Base-by-base conservation (phyloP, 2,329 filamentous ascomycete genomes). In the Escovopsis sp. region DNA sequence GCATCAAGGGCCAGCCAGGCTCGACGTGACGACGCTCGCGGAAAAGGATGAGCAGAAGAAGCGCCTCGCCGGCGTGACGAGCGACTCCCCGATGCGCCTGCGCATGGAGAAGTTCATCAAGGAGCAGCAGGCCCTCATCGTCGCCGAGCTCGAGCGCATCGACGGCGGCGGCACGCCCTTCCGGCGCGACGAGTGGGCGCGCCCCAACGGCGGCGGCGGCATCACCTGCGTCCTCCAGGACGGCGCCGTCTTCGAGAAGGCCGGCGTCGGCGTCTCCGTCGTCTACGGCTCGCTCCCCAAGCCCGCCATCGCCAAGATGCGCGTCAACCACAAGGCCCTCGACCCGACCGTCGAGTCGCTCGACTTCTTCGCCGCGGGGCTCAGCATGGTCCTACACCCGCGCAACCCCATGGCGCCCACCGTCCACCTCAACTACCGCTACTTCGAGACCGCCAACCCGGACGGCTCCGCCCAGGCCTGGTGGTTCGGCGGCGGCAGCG, bases 51-150 rank as follows among this genome's bases (percentile, higher is more conserved):
- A 73, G 43, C 68, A 85, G 42, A 70, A 74, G 46, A 94, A 90
- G 60, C 77, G 80, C 42, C 81, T 90, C 55, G 43, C 47, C 25
- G 45, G 46, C 15, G 70, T 96, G 34, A 79, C 68, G 33, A 70
- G 77, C 38, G 66, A 76, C 48, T 94, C 88, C 12, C 87, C 90
- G 2, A 96, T 98, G 88, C 86, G 90, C 37, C 70, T 98, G 39
- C 84, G 88, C 43, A 96, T 98, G 90, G 90, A 98, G 61, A 76
- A 83, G 49, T 82, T 96, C 55, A 92, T 96, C 58, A 90, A 90
- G 57, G 74, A 86, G 48, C 84, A 96, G 50, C 90, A 98, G 53
- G 72, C 83, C 48, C 72, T 79, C 42, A 98, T 98, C 39, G 80
- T 96, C 19, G 65, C 72, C 37, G 85, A 79, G 38, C 71, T 98